Percentiles rank a stretch among this genome's conserved stretches.
Evolutionary conservation across 148 eudicot genomes (phyloP).

Genomic region (Arctostaphylos glauca): DNA sequence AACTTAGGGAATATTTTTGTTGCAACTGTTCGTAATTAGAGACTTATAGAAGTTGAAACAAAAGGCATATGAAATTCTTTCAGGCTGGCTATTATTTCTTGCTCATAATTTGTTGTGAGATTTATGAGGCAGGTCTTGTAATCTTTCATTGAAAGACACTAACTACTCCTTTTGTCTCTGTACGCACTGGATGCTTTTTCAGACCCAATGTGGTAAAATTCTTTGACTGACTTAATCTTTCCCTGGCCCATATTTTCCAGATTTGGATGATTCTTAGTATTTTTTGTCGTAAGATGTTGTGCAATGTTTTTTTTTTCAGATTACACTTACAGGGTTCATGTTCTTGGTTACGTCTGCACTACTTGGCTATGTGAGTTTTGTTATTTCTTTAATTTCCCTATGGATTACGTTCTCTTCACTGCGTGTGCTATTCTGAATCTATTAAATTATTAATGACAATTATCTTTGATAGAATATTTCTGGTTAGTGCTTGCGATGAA

Average conservation of each 20-base stretch:
- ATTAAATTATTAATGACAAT: neutral
- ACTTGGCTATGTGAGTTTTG: slow-evolving; percentile 64
- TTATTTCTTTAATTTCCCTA: neutral
- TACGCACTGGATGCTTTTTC: slow-evolving; percentile 41
- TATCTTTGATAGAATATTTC: neutral
- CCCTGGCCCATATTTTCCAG: neutral
- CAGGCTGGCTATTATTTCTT: neutral
- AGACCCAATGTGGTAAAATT: slow-evolving; percentile 76
- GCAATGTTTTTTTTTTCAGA: slow-evolving; percentile 38
- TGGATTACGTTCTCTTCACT: neutral
- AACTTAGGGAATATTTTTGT: neutral
- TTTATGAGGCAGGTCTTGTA: neutral
- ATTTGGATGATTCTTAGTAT: neutral
- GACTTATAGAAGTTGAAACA: neutral
- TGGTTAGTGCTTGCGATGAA: neutral
- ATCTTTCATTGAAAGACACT: slow-evolving; percentile 22
- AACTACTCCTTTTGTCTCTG: slow-evolving; percentile 13
- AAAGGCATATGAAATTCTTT: neutral
- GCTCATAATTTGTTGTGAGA: slow-evolving; percentile 2
- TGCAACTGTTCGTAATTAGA: neutral
- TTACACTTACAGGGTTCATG: slow-evolving; percentile 82
- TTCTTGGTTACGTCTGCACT: slow-evolving; percentile 68
- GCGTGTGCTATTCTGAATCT: neutral
- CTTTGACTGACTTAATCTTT: neutral
- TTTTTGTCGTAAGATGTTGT: neutral